Conservation (phyloP, 208 protist species). For the Wallacemonas sp. region DNA sequence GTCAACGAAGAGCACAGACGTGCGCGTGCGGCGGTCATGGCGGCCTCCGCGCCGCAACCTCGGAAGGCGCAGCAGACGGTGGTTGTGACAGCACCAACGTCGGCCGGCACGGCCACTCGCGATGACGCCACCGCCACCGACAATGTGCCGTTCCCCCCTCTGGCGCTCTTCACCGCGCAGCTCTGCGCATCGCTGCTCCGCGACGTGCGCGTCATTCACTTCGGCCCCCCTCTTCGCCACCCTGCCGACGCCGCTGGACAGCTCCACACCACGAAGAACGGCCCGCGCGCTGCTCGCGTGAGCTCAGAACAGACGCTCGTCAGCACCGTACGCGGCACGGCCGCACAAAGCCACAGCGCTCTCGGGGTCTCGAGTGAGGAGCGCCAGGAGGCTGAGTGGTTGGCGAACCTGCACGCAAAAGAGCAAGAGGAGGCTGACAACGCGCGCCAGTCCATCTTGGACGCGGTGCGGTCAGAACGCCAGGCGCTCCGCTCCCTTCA, state of each 20-base stretch:
- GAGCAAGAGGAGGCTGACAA: slow-evolving; percentile 37
- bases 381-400: slow-evolving; percentile 18
- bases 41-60: too few relatives aligned
- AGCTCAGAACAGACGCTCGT: too few relatives aligned
- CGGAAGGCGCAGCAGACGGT: too few relatives aligned
- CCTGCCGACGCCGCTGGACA: background rate
- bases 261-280: too few relatives aligned
- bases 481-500: slow-evolving; percentile 54
- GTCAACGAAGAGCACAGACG: background rate
- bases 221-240: background rate
- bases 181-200: background rate
- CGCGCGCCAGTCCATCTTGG: slow-evolving; percentile 20
- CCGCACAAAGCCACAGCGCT: background rate
- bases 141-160: background rate
- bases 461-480: slow-evolving; percentile 35
- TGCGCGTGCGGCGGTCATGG: background rate
- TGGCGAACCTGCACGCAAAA: slow-evolving; percentile 23
- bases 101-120: too few relatives aligned
- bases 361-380: slow-evolving; percentile 10
- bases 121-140: too few relatives aligned
- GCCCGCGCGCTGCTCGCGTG: too few relatives aligned
- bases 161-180: background rate
- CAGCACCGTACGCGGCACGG: slow-evolving; percentile 12
- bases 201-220: background rate
- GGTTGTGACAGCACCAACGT: background rate